Evolutionary conservation across 1,284 basidiomycete species (phyloP).

Genomic region (Ganoderma resinaceum): DNA sequence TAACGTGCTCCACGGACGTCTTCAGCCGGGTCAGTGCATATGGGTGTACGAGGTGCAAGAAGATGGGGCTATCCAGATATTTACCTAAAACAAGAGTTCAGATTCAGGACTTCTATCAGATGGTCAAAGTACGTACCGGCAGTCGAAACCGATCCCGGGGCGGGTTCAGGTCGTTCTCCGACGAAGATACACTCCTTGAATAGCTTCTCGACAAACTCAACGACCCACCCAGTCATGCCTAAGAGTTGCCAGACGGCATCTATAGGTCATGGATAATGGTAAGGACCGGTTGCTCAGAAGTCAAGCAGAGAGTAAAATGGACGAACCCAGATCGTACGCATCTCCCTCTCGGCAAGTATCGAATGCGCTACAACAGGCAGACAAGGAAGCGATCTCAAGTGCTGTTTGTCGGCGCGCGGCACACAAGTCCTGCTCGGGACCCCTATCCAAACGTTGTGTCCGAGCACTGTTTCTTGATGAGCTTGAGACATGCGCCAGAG

Average conservation of each 20-base stretch:
- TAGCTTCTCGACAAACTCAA: constrained; percentile 66
- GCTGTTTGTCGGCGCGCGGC: constrained; percentile 59
- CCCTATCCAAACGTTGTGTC: constrained; percentile 39
- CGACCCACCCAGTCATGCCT: constrained; percentile 62
- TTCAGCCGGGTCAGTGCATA: constrained; percentile 59
- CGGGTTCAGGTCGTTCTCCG: constrained; percentile 30
- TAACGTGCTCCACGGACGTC: constrained; percentile 59
- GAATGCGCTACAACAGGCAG: constrained; percentile 66
- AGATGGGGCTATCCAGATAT: constrained; percentile 40
- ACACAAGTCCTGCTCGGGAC: constrained; percentile 48
- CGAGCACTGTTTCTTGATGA: constrained; percentile 42
- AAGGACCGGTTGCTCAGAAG: not conserved
- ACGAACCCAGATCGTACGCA: constrained; percentile 65
- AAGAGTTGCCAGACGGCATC: constrained; percentile 76
- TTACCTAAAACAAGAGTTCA: not conserved
- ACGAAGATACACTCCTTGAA: constrained; percentile 68
- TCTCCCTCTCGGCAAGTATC: constrained; percentile 68
- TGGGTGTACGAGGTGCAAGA: constrained; percentile 70
- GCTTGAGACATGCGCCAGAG: not conserved
- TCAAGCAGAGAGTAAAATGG: not conserved
- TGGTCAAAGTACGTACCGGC: constrained; percentile 7
- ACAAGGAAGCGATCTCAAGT: constrained; percentile 69
- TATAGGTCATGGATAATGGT: constrained; percentile 37
- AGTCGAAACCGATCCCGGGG: constrained; percentile 3
- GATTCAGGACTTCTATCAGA: not conserved